Conservation (phyloP, 306 rosid species). For the Dalbergia cochinchinensis region DNA sequence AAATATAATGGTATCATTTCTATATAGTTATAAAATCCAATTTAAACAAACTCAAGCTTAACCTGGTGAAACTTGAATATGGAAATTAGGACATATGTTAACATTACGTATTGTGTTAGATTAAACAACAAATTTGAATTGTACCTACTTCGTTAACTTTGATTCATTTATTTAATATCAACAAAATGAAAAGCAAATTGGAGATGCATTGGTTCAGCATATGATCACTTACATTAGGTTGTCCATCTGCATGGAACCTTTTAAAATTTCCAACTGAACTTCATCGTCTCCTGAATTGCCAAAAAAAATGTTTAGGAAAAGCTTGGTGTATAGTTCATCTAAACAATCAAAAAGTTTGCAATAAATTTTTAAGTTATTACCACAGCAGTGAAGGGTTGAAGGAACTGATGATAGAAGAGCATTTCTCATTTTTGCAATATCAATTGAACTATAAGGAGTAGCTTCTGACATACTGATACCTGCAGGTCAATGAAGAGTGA, state of each 20-base stretch:
- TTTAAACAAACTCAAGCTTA: too few relatives aligned
- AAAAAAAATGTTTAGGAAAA: not conserved
- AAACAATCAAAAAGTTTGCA: not conserved
- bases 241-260: slow-evolving; percentile 49
- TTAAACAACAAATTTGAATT: slow-evolving; percentile 2
- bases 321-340: not conserved
- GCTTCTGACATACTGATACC: slow-evolving; percentile 35
- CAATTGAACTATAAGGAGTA: slow-evolving; percentile 21
- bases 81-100: not conserved
- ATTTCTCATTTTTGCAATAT: slow-evolving; percentile 54
- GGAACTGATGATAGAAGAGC: slow-evolving; percentile 52
- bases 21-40: too few relatives aligned
- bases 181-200: slow-evolving; percentile 18
- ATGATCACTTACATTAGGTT: slow-evolving; percentile 52
- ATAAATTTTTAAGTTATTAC: slow-evolving; percentile 41
- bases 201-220: not conserved
- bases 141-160: not conserved
- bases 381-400: slow-evolving; percentile 47
- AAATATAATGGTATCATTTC: not conserved
- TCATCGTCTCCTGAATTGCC: slow-evolving; percentile 56
- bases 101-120: too few relatives aligned
- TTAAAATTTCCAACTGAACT: slow-evolving; percentile 44
- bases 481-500: slow-evolving; percentile 18
- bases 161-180: slow-evolving; percentile 5
- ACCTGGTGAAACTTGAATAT: too few relatives aligned